Conservation (phyloP, 1,284 basidiomycete species). For the Ceratobasidium papillatum region DNA sequence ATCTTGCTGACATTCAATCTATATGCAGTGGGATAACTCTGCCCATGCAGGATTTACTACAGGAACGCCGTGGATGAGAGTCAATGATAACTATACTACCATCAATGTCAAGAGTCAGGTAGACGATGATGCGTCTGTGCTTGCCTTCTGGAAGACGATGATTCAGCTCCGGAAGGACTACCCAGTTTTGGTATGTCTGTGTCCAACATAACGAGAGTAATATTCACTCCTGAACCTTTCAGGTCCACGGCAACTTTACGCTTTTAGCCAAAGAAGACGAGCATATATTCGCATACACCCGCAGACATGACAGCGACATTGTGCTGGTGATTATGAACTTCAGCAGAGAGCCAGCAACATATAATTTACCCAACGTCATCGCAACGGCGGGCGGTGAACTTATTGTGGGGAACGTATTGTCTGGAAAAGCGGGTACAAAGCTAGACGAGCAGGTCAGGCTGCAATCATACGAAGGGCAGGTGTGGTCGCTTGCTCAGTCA, state of each 20-base stretch:
- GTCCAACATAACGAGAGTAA: background rate
- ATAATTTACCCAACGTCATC: slow-evolving; percentile 7
- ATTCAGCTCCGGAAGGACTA: slow-evolving; percentile 63
- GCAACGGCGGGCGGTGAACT: background rate
- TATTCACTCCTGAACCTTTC: slow-evolving; percentile 37
- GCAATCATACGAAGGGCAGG: slow-evolving; percentile 20
- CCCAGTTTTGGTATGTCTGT: slow-evolving; percentile 60
- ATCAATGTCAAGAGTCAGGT: slow-evolving; percentile 70
- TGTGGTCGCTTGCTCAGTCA: slow-evolving; percentile 9
- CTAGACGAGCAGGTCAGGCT: background rate
- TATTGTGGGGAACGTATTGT: slow-evolving; percentile 6
- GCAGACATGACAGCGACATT: slow-evolving; percentile 53
- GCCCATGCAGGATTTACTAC: slow-evolving; percentile 71
- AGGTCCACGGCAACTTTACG: slow-evolving; percentile 68
- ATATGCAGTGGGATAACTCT: slow-evolving; percentile 65
- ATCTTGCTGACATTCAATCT: background rate
- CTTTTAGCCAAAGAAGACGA: slow-evolving; percentile 59
- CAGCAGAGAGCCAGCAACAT: slow-evolving; percentile 50
- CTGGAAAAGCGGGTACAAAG: no score
- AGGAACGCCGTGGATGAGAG: slow-evolving; percentile 76
- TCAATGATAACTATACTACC: slow-evolving; percentile 69
- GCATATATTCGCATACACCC: slow-evolving; percentile 66
- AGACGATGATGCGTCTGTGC: slow-evolving; percentile 61
- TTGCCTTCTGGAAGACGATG: slow-evolving; percentile 66
- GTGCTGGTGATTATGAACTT: slow-evolving; percentile 66